Conservation (phyloP, 2,329 filamentous ascomycete genomes). For the Xylariales sp. region DNA sequence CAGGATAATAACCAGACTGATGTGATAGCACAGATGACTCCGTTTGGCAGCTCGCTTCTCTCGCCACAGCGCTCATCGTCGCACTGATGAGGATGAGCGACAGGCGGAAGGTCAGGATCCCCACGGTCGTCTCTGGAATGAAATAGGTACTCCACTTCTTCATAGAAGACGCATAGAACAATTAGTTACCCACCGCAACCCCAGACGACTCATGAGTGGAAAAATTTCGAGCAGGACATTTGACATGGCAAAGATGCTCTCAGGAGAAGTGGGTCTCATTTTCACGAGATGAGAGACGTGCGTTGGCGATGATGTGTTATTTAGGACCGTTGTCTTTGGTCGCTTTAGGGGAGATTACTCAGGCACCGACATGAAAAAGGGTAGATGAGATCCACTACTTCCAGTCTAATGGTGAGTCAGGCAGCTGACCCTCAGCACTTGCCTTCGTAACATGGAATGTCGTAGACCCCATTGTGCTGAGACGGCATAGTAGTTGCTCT, state of each 20-base stretch:
- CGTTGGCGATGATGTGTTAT: constrained; percentile 8
- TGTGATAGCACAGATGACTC: no score
- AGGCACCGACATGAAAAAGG: no score
- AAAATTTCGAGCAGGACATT: constrained; percentile 2
- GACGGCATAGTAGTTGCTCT: no score
- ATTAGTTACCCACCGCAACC: constrained; percentile 8
- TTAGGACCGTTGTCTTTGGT: not conserved
- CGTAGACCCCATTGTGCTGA: no score
- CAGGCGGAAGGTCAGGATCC: constrained; percentile 4
- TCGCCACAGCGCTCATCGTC: no score
- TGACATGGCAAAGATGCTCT: not conserved
- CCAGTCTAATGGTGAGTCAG: no score
- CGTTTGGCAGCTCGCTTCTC: no score
- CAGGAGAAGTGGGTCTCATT: constrained; percentile 7
- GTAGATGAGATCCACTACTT: no score
- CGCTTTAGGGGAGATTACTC: not conserved
- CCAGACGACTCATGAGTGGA: not conserved
- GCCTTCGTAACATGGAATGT: no score
- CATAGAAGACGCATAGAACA: constrained; percentile 11
- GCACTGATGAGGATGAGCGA: no score
- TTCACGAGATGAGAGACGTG: constrained; percentile 6
- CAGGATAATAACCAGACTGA: no score
- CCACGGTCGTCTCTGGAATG: constrained; percentile 4
- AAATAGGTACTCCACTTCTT: constrained; percentile 8
- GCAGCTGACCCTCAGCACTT: no score